phyloP scores from a whole-genome alignment of 2,329 filamentous ascomycete species.

The Paracoccidioides brasiliensis region DNA sequence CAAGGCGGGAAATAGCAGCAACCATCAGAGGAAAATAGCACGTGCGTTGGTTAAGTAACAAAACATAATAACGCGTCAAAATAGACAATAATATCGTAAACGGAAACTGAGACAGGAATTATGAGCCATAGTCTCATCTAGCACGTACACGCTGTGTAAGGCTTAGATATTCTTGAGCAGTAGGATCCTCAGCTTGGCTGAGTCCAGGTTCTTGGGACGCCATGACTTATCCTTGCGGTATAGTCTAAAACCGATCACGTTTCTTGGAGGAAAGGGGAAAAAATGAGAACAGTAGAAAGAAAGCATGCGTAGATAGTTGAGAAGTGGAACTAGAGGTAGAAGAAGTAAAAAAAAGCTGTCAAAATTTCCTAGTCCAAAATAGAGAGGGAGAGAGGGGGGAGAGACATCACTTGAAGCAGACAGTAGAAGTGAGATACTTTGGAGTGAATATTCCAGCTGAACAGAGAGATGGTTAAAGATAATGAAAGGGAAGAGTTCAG shows the following conservation, averaged over 20 bases:
- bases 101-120: background rate
- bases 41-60: background rate
- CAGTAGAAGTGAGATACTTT: no score
- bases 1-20: background rate
- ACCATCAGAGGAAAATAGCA: background rate
- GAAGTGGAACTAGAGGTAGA: no score
- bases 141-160: background rate
- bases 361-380: no score
- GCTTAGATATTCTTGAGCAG: background rate
- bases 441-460: no score
- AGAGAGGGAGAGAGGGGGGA: no score
- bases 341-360: no score
- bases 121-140: background rate
- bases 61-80: background rate
- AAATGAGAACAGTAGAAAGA: background rate
- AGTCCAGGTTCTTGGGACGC: background rate
- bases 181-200: background rate
- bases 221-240: background rate
- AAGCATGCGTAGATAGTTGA: background rate
- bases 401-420: no score
- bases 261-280: background rate
- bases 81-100: background rate
- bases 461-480: no score
- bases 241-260: background rate
- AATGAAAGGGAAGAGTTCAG: no score